Evolutionary conservation across 768 basidiomycete genomes (phyloP), one percentile per base, ranked within the genome.

Genomic region (Leccinum incarnatum): DNA sequence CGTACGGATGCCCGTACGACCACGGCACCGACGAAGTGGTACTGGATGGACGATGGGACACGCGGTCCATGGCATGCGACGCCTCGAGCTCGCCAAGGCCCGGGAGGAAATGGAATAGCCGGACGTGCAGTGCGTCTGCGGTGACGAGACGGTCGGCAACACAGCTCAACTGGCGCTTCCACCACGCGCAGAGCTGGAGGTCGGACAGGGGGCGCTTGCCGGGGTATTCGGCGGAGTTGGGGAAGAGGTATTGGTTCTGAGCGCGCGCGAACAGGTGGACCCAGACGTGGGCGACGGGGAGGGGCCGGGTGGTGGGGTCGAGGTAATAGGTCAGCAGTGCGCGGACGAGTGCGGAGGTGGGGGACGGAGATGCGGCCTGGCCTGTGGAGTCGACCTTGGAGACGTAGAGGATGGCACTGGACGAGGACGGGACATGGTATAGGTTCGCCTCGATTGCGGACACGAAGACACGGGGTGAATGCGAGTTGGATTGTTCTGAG

Each of bases 311-410:
- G n/a, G 63, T 57, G 0, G 85, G 85, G 56, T 86, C 79, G 34
- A 81, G 78, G 66, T 89, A 90, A 74, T 74, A 91, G 19, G 63
- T 56, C 14, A 98, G 62, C 57, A 97, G 79, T 0, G 87, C 76
- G 19, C 79, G 77, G 47, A 93, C 84, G 54, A 98, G 83, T 12
- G 80, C 69, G 4, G 82, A 74, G 2, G 94, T 93, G 3, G 91
- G 90, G 42, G 87, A 83, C 0, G 87, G 89, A 4, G 72, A 61
- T 27, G 67, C 70, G 9, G 78, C 81, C 70, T 95, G 87, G 0
- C 95, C 95, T 1, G 95, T 93, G 11, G 94, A 86, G 72, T 99
- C 97, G 54, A 97, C 87, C 75, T 99, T 99, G 51, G 92, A 91
- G 53, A 99, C 79, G 72, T 98, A 97, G 32, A 98, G 73, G 34